Evolutionary conservation across 179 eudicot genomes (phyloP), one percentile per base, ranked within the genome.

Genomic region (Silene noctiflora): DNA sequence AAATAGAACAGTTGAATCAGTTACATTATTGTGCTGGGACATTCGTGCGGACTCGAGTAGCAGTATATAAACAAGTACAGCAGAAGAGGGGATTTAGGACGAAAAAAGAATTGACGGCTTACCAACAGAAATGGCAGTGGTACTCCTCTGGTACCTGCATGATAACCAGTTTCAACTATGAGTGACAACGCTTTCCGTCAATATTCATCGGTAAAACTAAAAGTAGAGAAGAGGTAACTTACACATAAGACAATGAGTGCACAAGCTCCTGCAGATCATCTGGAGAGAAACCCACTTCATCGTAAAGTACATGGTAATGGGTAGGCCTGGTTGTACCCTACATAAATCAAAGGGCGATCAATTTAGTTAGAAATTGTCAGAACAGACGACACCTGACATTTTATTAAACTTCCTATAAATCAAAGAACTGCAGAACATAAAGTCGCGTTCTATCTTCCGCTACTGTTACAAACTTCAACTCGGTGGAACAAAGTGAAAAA

Each of bases 121-220:
- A 82, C 91, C 94, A 0, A 88, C 84, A 12, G 94, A 89, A 8
- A 89, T 85, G 35, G 91, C 91, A 4, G 86, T 88, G 7, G 94
- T 89, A 78, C 94, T 88, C 67, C 89, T 77, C 74, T 89, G 94
- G 55, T 88, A 89, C 80, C 93, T 89, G 89, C 69, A 22, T 1
- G 29, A 56, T 10, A 16, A 2, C 13, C 48, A n/a, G n/a, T 55
- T 72, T 53, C 2, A 0, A 4, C 44, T 1, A 51, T 71, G 42
- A 71, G 75, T 46, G 55, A n/a, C 19, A 11, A 70, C 48, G 9
- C 4, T 61, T 14, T 13, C 0, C 12, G 19, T 22, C 33, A 67
- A 19, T 8, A 19, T 3, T 20, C 10, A 14, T 17, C 4, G 20
- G 17, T 14, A 24, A 22, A 42, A 13, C 13, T 3, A 22, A 48